phyloP scores from a whole-genome alignment of 2,329 filamentous ascomycete genomes.

The Hymenoscyphus linearis region DNA sequence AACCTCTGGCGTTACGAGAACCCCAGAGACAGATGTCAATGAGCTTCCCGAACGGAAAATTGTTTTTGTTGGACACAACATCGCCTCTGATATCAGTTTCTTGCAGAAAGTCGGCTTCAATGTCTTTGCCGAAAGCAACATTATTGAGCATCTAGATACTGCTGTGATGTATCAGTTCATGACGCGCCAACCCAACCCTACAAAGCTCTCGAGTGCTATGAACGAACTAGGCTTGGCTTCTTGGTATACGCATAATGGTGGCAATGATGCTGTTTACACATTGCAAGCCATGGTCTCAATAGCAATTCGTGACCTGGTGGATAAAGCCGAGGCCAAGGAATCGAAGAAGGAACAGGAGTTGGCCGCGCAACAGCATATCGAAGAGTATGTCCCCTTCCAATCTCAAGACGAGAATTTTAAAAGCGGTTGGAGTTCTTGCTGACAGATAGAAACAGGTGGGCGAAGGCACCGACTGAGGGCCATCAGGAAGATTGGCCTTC shows the following conservation, averaged over 20 bases:
- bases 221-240: slow-evolving; percentile 56
- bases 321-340: slow-evolving; percentile 12
- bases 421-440: background rate
- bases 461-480: slow-evolving; percentile 9
- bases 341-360: background rate
- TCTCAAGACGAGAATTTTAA: background rate
- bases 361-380: slow-evolving; percentile 11
- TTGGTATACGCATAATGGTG: slow-evolving; percentile 74
- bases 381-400: slow-evolving; percentile 10
- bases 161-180: slow-evolving; percentile 62
- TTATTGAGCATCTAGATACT: slow-evolving; percentile 69
- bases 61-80: slow-evolving; percentile 75
- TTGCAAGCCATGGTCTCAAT: slow-evolving; percentile 67
- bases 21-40: background rate
- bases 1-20: background rate
- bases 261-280: slow-evolving; percentile 81
- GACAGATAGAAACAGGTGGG: slow-evolving; percentile 8
- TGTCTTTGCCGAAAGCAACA: slow-evolving; percentile 44
- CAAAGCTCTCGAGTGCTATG: slow-evolving; percentile 58
- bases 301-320: slow-evolving; percentile 36
- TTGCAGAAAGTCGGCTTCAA: slow-evolving; percentile 62
- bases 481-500: slow-evolving; percentile 25
- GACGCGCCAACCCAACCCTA: slow-evolving; percentile 45
- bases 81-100: slow-evolving; percentile 62
- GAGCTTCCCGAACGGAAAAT: slow-evolving; percentile 45